Base-by-base conservation (phyloP, 2,329 filamentous ascomycete species). In the Pseudogymnoascus sp. region DNA sequence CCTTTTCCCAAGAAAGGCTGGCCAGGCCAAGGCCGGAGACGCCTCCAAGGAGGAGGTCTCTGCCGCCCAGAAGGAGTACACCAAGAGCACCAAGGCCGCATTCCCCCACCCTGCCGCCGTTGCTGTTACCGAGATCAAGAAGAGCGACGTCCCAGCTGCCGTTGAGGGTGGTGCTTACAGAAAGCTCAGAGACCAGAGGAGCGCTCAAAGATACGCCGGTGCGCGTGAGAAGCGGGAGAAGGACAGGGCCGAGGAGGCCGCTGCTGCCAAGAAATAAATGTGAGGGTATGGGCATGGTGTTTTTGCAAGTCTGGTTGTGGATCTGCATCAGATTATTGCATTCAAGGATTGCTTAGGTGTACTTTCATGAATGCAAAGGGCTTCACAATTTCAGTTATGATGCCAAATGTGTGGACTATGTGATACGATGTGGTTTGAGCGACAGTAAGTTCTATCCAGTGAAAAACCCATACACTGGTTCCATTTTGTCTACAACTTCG, bases 1-100 rank as follows among this genome's bases (percentile, higher is more conserved):
- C 79, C 86, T 99, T 78, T 97, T 99, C 86, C 94, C 94, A 77
- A 91, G 92, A 85, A 92, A 91, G 81, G 86, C 86, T 78, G 92
- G 92, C 81, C 87, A 94, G 82, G 86, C 88, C 82, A 97, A 96
- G 91, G 89, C 89, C 78, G 90, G 90, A 79, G 91, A 96, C 81
- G 88, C 88, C 68, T 83, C 88, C 79, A 90, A 90, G 77, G 90
- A 93, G 75, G 87, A 89, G 66, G 87, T 94, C 80, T 74, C 82
- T 70, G 71, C 70, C 67, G 79, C 78, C 76, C 88, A 86, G 77
- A 79, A 87, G 73, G 79, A 83, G 75, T 83, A 81, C 75, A 79
- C 81, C 71, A 74, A 78, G 68, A 80, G 77, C 75, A 75, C 86
- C 73, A 75, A 78, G 74, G 76, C 81, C 68, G 76, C 81, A 71